Evolutionary conservation across 306 rosid species (phyloP).

Genomic region (Vigna mungo): DNA sequence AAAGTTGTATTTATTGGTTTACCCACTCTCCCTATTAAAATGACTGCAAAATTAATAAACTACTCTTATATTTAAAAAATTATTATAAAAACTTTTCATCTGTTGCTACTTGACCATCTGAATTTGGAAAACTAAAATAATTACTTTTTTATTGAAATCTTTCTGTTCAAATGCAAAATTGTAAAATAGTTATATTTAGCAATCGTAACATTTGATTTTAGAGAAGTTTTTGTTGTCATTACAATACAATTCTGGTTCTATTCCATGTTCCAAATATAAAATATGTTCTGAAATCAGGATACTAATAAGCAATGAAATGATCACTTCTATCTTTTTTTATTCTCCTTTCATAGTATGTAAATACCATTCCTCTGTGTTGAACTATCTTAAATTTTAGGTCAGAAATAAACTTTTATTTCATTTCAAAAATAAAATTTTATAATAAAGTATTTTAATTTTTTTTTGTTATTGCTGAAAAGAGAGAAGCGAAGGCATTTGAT

Average conservation of each 20-base stretch:
- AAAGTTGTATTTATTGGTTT: slow-evolving; percentile 6
- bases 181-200: background rate
- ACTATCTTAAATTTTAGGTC: slow-evolving; percentile 4
- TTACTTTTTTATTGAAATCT: background rate
- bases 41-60: background rate
- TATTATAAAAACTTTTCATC: background rate
- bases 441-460: background rate
- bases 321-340: background rate
- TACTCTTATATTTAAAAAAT: slow-evolving; percentile 10
- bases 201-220: background rate
- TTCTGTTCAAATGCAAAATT: background rate
- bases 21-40: slow-evolving; percentile 2
- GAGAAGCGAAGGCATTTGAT: too few species aligned
- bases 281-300: slow-evolving; percentile 12
- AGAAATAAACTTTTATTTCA: background rate
- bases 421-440: background rate
- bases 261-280: slow-evolving; percentile 11
- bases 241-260: slow-evolving; percentile 19
- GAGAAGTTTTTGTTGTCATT: background rate
- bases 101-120: background rate
- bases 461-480: background rate
- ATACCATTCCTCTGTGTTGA: slow-evolving; percentile 6
- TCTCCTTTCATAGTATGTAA: background rate
- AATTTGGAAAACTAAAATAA: slow-evolving; percentile 15
- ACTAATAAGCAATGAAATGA: slow-evolving; percentile 17